Conservation (phyloP, 2,329 filamentous ascomycete species). For the Alternaria arborescens region DNA sequence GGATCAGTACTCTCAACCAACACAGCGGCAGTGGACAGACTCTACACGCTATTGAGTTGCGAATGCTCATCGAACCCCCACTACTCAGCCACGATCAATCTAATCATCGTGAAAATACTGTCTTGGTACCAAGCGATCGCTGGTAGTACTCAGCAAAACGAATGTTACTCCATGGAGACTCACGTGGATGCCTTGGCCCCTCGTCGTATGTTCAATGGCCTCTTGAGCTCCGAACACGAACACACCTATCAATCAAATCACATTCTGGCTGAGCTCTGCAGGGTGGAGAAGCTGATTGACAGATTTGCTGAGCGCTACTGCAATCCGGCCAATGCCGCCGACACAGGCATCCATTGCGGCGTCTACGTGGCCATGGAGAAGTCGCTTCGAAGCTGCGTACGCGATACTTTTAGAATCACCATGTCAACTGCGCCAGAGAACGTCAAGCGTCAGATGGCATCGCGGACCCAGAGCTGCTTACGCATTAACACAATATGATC, state of each 20-base stretch:
- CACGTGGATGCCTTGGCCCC: constrained; percentile 41
- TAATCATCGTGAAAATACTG: constrained; percentile 48
- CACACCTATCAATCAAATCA: constrained; percentile 44
- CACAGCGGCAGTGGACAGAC: constrained; percentile 46
- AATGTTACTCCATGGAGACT: constrained; percentile 30
- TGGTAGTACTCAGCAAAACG: constrained; percentile 30
- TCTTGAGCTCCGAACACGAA: constrained; percentile 40
- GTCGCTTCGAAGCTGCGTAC: constrained; percentile 45
- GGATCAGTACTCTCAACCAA: constrained; percentile 45
- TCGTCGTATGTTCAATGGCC: constrained; percentile 35
- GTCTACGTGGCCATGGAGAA: constrained; percentile 44
- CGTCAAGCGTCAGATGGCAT: constrained; percentile 46
- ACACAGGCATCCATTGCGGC: constrained; percentile 39
- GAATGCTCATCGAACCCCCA: constrained; percentile 49
- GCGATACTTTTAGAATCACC: constrained; percentile 49
- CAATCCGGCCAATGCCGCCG: constrained; percentile 31
- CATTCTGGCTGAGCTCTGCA: constrained; percentile 45
- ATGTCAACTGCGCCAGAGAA: constrained; percentile 48
- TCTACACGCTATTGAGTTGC: constrained; percentile 44
- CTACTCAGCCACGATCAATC: constrained; percentile 48
- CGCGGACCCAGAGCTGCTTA: constrained; percentile 36
- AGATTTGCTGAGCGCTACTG: constrained; percentile 49
- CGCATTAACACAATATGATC: constrained; percentile 43
- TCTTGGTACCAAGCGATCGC: constrained; percentile 49
- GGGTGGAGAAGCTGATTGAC: constrained; percentile 50